Conservation (phyloP, 83 land plant species). For the Picea abies region DNA sequence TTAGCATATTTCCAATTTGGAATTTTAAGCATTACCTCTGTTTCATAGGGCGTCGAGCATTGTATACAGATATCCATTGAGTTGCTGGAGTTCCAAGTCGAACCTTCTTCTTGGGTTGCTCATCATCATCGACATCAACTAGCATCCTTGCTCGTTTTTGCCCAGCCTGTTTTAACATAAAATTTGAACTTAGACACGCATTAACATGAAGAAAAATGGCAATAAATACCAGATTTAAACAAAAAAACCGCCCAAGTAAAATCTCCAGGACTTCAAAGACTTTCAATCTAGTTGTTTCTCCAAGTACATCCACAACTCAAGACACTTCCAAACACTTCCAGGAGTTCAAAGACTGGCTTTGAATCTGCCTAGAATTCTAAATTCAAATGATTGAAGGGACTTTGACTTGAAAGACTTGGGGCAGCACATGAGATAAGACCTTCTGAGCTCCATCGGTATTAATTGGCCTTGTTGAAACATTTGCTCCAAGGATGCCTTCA, state of each 20-base stretch:
- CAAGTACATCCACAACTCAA: neutral
- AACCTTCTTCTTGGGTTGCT: conserved; percentile 75
- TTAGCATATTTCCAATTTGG: conserved; percentile 18
- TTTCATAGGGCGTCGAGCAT: conserved; percentile 76
- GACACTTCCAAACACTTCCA: neutral
- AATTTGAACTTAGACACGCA: neutral
- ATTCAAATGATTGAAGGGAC: neutral
- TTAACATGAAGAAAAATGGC: neutral
- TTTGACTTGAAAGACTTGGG: neutral
- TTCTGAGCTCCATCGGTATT: conserved; percentile 80
- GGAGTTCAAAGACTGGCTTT: neutral
- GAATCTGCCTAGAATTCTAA: neutral
- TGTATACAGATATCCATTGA: conserved; percentile 81
- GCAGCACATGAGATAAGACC: conserved; percentile 27
- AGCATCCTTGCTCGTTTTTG: conserved; percentile 64
- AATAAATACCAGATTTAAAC: neutral
- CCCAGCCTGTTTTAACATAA: conserved; percentile 49
- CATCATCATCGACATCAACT: conserved; percentile 66
- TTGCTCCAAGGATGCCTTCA: conserved; percentile 67
- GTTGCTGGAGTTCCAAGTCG: conserved; percentile 80
- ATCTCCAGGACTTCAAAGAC: neutral
- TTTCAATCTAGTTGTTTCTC: neutral
- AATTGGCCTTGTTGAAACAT: conserved; percentile 61
- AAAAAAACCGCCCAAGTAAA: neutral
- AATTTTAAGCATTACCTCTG: conserved; percentile 56